These are phyloP conservation scores for Auriscalpium microsporum DNA, from an alignment of 768 basidiomycete species.

Conservation along the genomic window DNA sequence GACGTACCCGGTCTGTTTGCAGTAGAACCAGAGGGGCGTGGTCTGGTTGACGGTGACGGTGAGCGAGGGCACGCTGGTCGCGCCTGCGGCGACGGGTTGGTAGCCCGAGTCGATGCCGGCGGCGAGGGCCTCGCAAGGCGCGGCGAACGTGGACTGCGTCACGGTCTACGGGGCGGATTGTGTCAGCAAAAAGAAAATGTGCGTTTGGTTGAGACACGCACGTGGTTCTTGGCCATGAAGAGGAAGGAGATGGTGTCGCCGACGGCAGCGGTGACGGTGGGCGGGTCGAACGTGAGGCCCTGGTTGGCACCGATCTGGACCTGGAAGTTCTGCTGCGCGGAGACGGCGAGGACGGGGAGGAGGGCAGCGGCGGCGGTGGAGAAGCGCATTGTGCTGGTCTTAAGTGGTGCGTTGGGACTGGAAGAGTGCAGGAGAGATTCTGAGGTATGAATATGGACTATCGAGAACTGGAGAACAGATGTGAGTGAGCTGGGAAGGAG, in stretches of 20 bases:
- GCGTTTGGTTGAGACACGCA: slow-evolving; percentile 3
- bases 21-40: slow-evolving; percentile 26
- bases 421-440: neutral
- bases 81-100: slow-evolving; percentile 16
- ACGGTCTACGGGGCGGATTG: slow-evolving; percentile 19
- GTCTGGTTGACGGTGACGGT: slow-evolving; percentile 15
- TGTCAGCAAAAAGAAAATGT: slow-evolving; percentile 4
- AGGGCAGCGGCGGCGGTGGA: slow-evolving; percentile 1
- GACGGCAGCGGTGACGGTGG: slow-evolving; percentile 11
- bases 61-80: slow-evolving; percentile 2
- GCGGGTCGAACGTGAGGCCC: slow-evolving; percentile 9
- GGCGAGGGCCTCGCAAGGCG: slow-evolving; percentile 21
- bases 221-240: slow-evolving; percentile 15
- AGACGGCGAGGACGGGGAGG: slow-evolving; percentile 8
- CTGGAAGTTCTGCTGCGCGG: neutral
- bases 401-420: neutral
- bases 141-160: slow-evolving; percentile 27
- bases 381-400: slow-evolving; percentile 8
- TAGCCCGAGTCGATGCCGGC: slow-evolving; percentile 22
- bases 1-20: slow-evolving; percentile 18
- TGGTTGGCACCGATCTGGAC: slow-evolving; percentile 9
- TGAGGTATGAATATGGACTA: slow-evolving; percentile 3
- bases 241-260: slow-evolving; percentile 18
- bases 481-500: neutral
- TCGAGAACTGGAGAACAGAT: slow-evolving; percentile 9